Base-by-base conservation (phyloP, 2,329 filamentous ascomycete species). In the Cadophora malorum region DNA sequence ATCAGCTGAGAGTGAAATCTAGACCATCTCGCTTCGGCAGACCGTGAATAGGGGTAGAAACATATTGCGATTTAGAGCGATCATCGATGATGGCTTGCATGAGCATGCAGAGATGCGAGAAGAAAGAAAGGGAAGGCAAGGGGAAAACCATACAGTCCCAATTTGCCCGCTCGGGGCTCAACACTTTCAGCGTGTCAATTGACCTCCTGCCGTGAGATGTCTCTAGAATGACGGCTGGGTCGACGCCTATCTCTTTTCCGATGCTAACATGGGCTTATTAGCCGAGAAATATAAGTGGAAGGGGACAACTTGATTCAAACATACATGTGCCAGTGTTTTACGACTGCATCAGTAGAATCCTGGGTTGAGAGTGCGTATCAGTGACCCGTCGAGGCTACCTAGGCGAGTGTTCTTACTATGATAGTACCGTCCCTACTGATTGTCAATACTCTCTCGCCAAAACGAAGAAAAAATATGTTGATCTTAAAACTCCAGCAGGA, bases 201-300 rank as follows among this genome's bases (percentile, higher is more conserved):
- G 90, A 93, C 67, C 96, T 85, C 68, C 95, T 88, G 70, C 96
- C 96, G 80, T 99, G 96, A 5, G 94, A 97, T 10, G 93, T 97
- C 75, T 93, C 86, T 31, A 98, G 86, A 74, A 99, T 98, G 56
- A 91, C 87, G 59, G 90, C 85, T n/a, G 93, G 92, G 72, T 93
- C 88, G 25, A 97, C 90, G 28, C 92, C 92, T 75, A 98, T 90
- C 78, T 97, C 92, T 10, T 86, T 85, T 61, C 91, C 94, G 72
- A 94, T 86, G n/a, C 91, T 93, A 75, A 16, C 56, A 62, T 65
- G 21, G 61, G 16, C 63, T 49, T 52, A 25, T 68, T 53, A 69
- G 64, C 53, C 65, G 35, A 61, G 65, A 52, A 49, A 16, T 67
- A 58, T 28, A 3, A 49, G 50, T 45, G 16, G 38, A 19, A 50